Conservation (phyloP, 805 yeast species). For the Zygoascus tannicola region DNA sequence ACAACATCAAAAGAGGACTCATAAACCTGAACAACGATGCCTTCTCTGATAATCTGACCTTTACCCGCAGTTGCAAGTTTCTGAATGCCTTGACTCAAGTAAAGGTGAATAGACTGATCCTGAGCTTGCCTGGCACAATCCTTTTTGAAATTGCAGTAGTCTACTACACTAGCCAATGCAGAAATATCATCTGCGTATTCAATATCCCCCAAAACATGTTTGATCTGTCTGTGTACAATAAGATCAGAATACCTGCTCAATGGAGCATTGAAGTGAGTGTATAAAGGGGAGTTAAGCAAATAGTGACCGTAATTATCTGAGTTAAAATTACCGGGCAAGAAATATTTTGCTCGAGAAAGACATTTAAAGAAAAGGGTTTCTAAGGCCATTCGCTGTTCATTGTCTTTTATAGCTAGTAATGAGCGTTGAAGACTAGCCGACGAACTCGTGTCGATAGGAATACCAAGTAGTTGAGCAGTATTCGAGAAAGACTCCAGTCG, state of each 20-base stretch:
- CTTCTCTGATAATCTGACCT: conserved; percentile 78
- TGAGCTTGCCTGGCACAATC: conserved; percentile 92
- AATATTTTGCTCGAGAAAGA: conserved; percentile 77
- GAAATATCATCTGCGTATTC: conserved; percentile 31
- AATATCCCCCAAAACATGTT: conserved; percentile 41
- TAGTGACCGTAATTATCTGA: conserved; percentile 72
- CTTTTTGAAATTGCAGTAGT: conserved; percentile 89
- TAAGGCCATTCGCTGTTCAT: conserved; percentile 56
- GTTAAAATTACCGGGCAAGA: conserved; percentile 72
- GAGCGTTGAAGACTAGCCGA: conserved; percentile 66
- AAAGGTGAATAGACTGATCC: conserved; percentile 85
- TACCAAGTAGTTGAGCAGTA: conserved; percentile 45
- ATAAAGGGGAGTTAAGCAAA: conserved; percentile 71
- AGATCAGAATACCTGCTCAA: conserved; percentile 85
- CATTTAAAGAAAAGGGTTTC: conserved; percentile 76
- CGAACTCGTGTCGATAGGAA: conserved; percentile 62
- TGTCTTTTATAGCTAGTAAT: conserved; percentile 53
- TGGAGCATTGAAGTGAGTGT: conserved; percentile 92
- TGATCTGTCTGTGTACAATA: conserved; percentile 86
- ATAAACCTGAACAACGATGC: conserved; percentile 83
- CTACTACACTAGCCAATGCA: conserved; percentile 71
- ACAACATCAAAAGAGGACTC: conserved; percentile 93
- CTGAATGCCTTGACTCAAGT: conserved; percentile 74
- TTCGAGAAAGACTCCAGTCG: conserved; percentile 72
- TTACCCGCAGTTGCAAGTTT: conserved; percentile 57